Evolutionary conservation across 805 yeast genomes (phyloP).

Genomic region (Blastobotrys americana): DNA sequence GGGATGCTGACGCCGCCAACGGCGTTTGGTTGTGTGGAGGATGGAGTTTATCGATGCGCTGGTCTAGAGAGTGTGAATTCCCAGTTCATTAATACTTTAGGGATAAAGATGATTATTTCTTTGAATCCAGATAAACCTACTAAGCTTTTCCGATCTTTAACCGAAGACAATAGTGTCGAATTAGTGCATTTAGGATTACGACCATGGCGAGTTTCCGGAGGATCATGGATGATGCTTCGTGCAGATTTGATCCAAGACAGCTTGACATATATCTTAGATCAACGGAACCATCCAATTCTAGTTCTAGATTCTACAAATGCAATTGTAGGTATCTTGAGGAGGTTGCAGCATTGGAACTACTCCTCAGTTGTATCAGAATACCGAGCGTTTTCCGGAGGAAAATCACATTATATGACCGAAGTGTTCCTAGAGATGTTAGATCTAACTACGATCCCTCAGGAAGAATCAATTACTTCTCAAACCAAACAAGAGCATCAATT

Average conservation of each 20-base stretch:
- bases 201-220: conserved; percentile 34
- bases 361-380: conserved; percentile 81
- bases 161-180: conserved; percentile 37
- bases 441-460: conserved; percentile 48
- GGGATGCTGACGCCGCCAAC: conserved; percentile 86
- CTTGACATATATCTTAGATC: conserved; percentile 57
- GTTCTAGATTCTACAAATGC: conserved; percentile 76
- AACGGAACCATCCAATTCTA: conserved; percentile 55
- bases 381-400: conserved; percentile 63
- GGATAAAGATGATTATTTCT: conserved; percentile 59
- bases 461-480: conserved; percentile 34
- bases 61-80: conserved; percentile 67
- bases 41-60: conserved; percentile 77
- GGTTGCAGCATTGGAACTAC: conserved; percentile 83
- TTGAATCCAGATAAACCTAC: conserved; percentile 85
- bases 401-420: conserved; percentile 73
- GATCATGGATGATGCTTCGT: conserved; percentile 71
- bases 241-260: conserved; percentile 57
- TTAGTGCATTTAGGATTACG: conserved; percentile 32
- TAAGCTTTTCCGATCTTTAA: conserved; percentile 56
- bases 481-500: no score
- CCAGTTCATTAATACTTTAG: conserved; percentile 69
- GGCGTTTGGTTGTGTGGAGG: conserved; percentile 85
- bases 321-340: conserved; percentile 71
- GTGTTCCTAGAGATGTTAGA: conserved; percentile 70